Conservation (phyloP, 2,329 filamentous ascomycete genomes). For the Apiospora malaysiana region DNA sequence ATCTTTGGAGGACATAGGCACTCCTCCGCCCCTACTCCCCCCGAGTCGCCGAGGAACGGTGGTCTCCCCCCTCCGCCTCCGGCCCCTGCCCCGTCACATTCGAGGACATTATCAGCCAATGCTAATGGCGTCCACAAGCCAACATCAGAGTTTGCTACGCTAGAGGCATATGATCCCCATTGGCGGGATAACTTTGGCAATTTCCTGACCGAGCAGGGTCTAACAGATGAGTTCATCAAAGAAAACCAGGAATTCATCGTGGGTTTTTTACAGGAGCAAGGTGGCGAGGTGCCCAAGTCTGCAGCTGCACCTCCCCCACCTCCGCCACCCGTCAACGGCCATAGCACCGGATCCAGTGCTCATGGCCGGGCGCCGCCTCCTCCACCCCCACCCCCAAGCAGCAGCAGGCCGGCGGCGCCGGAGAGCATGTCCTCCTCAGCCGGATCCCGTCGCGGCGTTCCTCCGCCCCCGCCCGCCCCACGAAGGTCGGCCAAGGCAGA, state of each 20-base stretch:
- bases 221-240: conserved; percentile 70
- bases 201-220: conserved; percentile 65
- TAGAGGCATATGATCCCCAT: conserved; percentile 68
- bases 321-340: conserved; percentile 39
- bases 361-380: conserved; percentile 37
- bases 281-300: conserved; percentile 44
- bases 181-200: conserved; percentile 72
- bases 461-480: conserved; percentile 64
- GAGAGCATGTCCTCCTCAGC: conserved; percentile 39
- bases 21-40: conserved; percentile 62
- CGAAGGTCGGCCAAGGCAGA: conserved; percentile 63
- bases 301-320: conserved; percentile 44
- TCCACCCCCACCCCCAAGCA: conserved; percentile 27
- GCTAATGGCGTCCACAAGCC: conserved; percentile 50
- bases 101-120: conserved; percentile 49
- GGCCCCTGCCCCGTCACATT: conserved; percentile 43
- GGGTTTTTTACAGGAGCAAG: conserved; percentile 66
- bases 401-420: conserved; percentile 34
- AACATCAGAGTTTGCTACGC: conserved; percentile 62
- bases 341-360: conserved; percentile 19
- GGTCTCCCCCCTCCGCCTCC: conserved; percentile 35
- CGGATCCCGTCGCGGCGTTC: conserved; percentile 49
- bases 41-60: conserved; percentile 56
- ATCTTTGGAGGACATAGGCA: conserved; percentile 67
- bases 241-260: conserved; percentile 74